Evolutionary conservation across 495 filamentous ascomycete genomes (phyloP).

Genomic region (Daldinia decipiens): DNA sequence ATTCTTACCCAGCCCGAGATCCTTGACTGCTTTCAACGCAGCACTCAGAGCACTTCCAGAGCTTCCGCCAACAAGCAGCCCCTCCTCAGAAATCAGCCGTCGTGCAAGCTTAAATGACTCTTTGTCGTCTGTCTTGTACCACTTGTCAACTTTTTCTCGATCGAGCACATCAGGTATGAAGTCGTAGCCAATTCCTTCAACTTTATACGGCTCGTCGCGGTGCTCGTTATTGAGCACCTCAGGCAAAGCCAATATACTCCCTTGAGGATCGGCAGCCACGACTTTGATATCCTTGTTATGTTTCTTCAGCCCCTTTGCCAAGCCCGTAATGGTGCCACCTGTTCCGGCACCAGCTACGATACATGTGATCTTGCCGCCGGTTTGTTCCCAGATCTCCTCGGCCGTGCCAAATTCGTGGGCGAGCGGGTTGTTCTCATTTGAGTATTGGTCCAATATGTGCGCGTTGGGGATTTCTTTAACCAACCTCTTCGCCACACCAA

Average conservation of each 20-base stretch:
- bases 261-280: slow-evolving; percentile 90
- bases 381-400: slow-evolving; percentile 95
- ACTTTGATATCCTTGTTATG: slow-evolving; percentile 85
- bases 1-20: slow-evolving; percentile 74
- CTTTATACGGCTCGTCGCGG: slow-evolving; percentile 89
- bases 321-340: slow-evolving; percentile 92
- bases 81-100: slow-evolving; percentile 92
- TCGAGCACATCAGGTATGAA: slow-evolving; percentile 96
- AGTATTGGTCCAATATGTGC: slow-evolving; percentile 96
- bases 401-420: slow-evolving; percentile 96
- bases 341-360: slow-evolving; percentile 94
- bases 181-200: slow-evolving; percentile 98
- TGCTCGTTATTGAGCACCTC: slow-evolving; percentile 78
- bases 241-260: slow-evolving; percentile 87
- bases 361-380: slow-evolving; percentile 82
- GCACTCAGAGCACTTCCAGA: slow-evolving; percentile 94
- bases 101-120: slow-evolving; percentile 91
- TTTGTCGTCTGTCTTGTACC: slow-evolving; percentile 97
- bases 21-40: slow-evolving; percentile 79
- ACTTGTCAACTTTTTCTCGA: slow-evolving; percentile 82
- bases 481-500: slow-evolving; percentile 89
- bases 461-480: slow-evolving; percentile 96
- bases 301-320: slow-evolving; percentile 86
- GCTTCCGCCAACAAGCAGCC: slow-evolving; percentile 91
- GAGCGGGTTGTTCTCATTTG: slow-evolving; percentile 88